Evolutionary conservation across 1,284 basidiomycete species (phyloP), one percentile per base, ranked within the genome.

Genomic region (Neonothopanus nambi): DNA sequence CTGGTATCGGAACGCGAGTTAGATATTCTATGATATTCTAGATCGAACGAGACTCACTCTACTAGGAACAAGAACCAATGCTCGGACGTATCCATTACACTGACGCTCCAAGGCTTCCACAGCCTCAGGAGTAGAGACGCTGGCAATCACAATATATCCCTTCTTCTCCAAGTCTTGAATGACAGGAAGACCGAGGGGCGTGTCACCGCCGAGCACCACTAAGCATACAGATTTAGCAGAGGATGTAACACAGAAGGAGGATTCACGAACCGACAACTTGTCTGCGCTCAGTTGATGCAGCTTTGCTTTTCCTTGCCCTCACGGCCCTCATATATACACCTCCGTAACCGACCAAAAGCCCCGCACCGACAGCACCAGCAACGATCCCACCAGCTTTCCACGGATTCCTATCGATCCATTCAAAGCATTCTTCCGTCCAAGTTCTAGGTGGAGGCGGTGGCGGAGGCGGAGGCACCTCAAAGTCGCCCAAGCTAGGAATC

Each of bases 191-290:
- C 82, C 89, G 45, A 87, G 75, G 0, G 85, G 80, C 26, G 79
- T 75, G 63, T 93, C 91, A 17, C 85, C 91, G 38, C 91, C 91
- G 43, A 93, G 77, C 20, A 93, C 79, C 44, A 93, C 90, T 91
- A n/a, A n/a, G n/a, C n/a, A n/a, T n/a, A n/a, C n/a, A n/a, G n/a
- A n/a, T n/a, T n/a, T n/a, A 30, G 24, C 15, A 50, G 38, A 28
- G 17, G 54, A 21, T 49, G 28, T 12, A n/a, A 11, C 12, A 20
- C n/a, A 23, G 21, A 24, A 26, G 7, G 42, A 15, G 41, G 45
- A 18, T n/a, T n/a, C n/a, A n/a, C 83, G 55, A 58, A 91, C 89
- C 85, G 52, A 92, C 80, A 43, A 88, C 86, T 62, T 89, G 84
- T 57, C 82, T 76, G 57, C 80, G 77, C 56, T 86, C 84, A 26